Conservation (phyloP, 1,284 basidiomycete genomes). For the Irpex lacteus region DNA sequence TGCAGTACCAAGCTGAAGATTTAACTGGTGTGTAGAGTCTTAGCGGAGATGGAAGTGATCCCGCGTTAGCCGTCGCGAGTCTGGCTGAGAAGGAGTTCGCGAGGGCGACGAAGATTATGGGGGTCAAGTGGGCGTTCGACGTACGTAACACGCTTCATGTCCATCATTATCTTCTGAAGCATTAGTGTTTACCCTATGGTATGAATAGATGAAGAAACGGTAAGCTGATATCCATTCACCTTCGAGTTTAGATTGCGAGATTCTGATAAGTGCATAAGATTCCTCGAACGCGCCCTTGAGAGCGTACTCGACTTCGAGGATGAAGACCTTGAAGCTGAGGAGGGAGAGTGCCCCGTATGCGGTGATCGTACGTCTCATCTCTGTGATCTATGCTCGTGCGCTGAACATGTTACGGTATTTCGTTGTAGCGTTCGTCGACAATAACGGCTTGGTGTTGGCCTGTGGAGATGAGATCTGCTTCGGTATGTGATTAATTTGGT, state of each 20-base stretch:
- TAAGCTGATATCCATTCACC: conserved; percentile 18
- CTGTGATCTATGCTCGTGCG: conserved; percentile 17
- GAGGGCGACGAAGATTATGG: conserved; percentile 56
- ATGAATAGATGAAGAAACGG: conserved; percentile 37
- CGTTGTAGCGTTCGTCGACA: conserved; percentile 40
- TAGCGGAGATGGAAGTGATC: conserved; percentile 44
- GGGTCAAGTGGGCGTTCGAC: conserved; percentile 46
- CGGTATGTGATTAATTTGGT: conserved; percentile 34
- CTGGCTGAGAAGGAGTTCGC: conserved; percentile 53
- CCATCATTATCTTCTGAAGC: no score
- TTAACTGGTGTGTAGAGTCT: conserved; percentile 30
- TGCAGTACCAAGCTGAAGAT: no score
- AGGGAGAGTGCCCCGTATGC: conserved; percentile 51
- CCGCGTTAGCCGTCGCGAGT: conserved; percentile 43
- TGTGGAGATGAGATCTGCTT: conserved; percentile 64
- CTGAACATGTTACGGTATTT: background rate
- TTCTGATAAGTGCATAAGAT: conserved; percentile 26
- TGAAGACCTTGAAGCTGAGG: conserved; percentile 35
- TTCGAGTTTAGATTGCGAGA: no score
- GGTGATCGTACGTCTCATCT: conserved; percentile 14
- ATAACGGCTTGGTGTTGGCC: conserved; percentile 48
- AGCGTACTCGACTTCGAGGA: conserved; percentile 38
- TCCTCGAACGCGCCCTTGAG: conserved; percentile 44
- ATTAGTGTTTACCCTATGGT: background rate
- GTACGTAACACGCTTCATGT: conserved; percentile 34